Base-by-base conservation (phyloP, 257 asterid species). In the Solanum arcanum region DNA sequence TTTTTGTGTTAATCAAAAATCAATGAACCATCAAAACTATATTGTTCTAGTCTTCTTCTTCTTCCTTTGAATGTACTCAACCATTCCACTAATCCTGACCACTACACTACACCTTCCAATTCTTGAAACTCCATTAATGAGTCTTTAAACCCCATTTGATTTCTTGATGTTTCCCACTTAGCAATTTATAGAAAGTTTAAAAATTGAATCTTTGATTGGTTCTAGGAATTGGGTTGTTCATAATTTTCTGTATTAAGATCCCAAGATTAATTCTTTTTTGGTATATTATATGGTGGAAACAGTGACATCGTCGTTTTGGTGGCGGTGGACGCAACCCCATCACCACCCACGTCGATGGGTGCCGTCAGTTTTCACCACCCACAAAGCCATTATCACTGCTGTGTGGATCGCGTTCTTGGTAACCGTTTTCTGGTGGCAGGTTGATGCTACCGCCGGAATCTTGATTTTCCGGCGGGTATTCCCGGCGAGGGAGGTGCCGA, bases 51-150 rank as follows among this genome's bases (percentile, higher is more conserved):
- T 10, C 12, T 10, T 39, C 25, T 21, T n/a, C 69, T 84, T 90
- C 88, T 73, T 94, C 89, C 96, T 92, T 95, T 86, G 87, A 92
- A 88, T 88, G 2, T 60, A 95, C 96, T 92, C 62, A 66, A 33
- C 83, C 78, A 56, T 59, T 86, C 85, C 80, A 73, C 85, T 86
- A 86, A 49, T 83, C 86, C 85, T 77, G 95, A 93, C 86, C 90
- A 23, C 75, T 87, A 88, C 93, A 70, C 86, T 25, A 89, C 87
- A 91, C 92, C 96, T 90, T 89, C 91, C 90, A 23, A 56, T 42
- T 87, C 86, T 46, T 21, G 5, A 7, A 20, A 29, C 23, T 75
- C 12, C 13, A 23, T 62, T 12, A 4, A 35, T 83, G 27, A n/a
- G 16, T 33, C 78, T 31, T 12, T 66, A 64, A 64, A n/a, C 73